Conservation (phyloP, 805 yeast genomes). For the Saturnispora serradocipensis region DNA sequence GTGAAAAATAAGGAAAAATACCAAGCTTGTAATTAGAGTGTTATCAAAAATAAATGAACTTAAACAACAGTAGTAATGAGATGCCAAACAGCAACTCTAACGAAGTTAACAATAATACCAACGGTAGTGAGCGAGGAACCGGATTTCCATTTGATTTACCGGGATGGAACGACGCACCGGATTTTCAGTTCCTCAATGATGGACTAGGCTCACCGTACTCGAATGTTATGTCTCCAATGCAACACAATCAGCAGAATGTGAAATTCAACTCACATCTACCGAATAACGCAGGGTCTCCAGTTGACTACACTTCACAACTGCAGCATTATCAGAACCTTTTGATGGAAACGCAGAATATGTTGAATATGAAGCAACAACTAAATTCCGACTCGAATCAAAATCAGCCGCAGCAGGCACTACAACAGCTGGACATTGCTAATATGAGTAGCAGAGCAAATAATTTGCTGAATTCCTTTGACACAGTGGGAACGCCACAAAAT, state of each 20-base stretch:
- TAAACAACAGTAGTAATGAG: neutral
- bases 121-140: neutral
- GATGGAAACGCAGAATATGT: conserved; percentile 22
- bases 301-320: conserved; percentile 25
- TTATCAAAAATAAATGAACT: neutral
- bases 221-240: conserved; percentile 20
- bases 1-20: neutral
- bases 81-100: neutral
- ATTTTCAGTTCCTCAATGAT: conserved; percentile 20
- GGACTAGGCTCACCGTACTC: conserved; percentile 12
- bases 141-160: conserved; percentile 19
- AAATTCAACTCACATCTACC: neutral
- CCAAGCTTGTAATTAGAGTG: neutral
- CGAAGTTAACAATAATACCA: neutral
- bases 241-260: conserved; percentile 11
- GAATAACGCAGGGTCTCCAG: conserved; percentile 18
- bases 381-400: neutral
- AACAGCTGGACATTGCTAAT: neutral
- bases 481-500: neutral
- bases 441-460: neutral
- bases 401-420: neutral
- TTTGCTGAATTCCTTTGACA: neutral
- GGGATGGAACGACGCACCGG: conserved; percentile 24
- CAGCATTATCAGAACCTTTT: conserved; percentile 28
- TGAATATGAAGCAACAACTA: conserved; percentile 13